Conservation (phyloP, 192 early-diverging fungal species). For the Coemansia sp. region DNA sequence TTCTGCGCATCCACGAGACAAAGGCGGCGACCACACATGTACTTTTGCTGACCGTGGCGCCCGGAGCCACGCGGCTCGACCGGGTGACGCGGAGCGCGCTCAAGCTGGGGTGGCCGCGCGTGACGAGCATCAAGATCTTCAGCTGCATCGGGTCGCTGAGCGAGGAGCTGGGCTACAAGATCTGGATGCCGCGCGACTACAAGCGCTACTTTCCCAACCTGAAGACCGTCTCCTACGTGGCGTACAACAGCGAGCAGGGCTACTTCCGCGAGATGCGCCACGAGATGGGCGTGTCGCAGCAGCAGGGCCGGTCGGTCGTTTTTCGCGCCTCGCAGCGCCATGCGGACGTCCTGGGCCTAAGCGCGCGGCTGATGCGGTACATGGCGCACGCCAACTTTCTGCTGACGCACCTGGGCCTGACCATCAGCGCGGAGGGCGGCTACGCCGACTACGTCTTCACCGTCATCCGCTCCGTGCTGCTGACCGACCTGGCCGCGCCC, state of each 20-base stretch:
- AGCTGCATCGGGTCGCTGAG: conserved; percentile 24
- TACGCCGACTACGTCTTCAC: conserved; percentile 47
- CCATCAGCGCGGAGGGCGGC: conserved; percentile 34
- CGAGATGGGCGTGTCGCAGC: conserved; percentile 38
- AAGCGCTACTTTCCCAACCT: conserved; percentile 47
- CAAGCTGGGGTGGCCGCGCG: conserved; percentile 50
- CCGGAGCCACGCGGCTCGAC: conserved; percentile 28
- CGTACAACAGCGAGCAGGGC: conserved; percentile 24
- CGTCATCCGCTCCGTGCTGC: conserved; percentile 44
- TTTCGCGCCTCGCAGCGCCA: conserved; percentile 48
- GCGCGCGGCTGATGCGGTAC: conserved; percentile 47
- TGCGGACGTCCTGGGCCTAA: conserved; percentile 40
- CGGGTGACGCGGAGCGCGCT: conserved; percentile 37
- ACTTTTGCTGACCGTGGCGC: conserved; percentile 31
- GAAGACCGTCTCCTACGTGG: conserved; percentile 32
- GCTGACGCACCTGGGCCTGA: conserved; percentile 37
- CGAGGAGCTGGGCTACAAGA: conserved; percentile 47
- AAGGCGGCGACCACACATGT: conserved; percentile 46
- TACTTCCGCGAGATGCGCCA: conserved; percentile 53
- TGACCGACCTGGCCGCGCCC: conserved; percentile 44
- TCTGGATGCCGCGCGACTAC: conserved; percentile 53
- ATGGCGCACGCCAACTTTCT: conserved; percentile 53
- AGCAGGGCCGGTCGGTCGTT: conserved; percentile 23
- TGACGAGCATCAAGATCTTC: conserved; percentile 42
- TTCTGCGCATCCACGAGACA: conserved; percentile 46